A percentile compares a stretch with the other conserved stretches of the same genome.
Conservation (phyloP, 352 stramenopile species). For the Pythium aquatile region DNA sequence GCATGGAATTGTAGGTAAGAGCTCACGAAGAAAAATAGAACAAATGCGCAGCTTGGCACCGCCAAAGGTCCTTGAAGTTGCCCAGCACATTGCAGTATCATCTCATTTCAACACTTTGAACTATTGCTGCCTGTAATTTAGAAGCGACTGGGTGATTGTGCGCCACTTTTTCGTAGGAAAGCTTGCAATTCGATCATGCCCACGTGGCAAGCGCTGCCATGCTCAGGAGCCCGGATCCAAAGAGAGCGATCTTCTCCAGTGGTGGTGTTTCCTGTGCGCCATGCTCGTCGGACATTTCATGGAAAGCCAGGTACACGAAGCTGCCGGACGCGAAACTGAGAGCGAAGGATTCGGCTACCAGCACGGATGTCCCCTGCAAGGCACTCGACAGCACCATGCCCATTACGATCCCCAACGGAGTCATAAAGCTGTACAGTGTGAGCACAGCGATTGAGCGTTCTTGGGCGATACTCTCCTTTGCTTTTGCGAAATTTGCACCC, state of each 20-base stretch:
- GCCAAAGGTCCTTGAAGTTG: neutral
- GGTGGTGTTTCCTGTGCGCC: constrained; percentile 35
- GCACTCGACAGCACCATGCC: constrained; percentile 52
- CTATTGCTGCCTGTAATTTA: neutral
- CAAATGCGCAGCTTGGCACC: neutral
- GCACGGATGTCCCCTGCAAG: constrained; percentile 41
- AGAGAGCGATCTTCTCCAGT: constrained; percentile 53
- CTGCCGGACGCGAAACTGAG: constrained; percentile 55
- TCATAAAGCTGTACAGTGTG: constrained; percentile 69
- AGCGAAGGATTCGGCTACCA: constrained; percentile 43
- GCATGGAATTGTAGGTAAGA: constrained; percentile 4
- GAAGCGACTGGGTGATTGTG: neutral
- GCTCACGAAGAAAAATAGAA: neutral
- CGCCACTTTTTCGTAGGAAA: constrained; percentile 2
- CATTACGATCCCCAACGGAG: constrained; percentile 54
- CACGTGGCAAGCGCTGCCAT: constrained; percentile 56
- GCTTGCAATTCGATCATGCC: constrained; percentile 24
- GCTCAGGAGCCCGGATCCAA: constrained; percentile 39
- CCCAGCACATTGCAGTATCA: neutral
- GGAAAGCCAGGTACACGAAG: constrained; percentile 72
- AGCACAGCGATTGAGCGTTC: constrained; percentile 49
- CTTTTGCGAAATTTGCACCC: constrained; percentile 60
- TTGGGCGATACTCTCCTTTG: constrained; percentile 46
- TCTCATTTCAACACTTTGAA: neutral
- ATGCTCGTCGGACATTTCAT: constrained; percentile 62